These are phyloP conservation scores for Echinochloa phyllopogon DNA, from an alignment of 176 grass and related monocot species.

Conservation along the genomic window DNA sequence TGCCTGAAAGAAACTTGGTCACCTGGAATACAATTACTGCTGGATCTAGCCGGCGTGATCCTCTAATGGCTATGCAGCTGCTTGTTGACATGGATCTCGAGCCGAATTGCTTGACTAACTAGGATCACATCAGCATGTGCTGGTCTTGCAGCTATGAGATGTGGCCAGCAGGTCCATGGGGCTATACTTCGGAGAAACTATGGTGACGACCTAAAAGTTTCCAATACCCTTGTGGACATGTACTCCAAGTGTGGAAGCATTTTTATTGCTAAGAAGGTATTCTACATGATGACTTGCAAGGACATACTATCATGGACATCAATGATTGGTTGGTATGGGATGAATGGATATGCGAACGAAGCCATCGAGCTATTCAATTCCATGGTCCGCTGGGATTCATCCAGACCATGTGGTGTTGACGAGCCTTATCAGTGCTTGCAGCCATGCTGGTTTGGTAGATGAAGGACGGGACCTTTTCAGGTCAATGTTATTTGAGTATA, in stretches of 20 bases:
- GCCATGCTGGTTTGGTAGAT: constrained; percentile 64
- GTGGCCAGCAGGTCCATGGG: constrained; percentile 60
- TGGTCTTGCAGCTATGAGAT: constrained; percentile 51
- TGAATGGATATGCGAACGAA: constrained; percentile 49
- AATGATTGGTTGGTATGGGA: constrained; percentile 64
- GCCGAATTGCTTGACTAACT: constrained; percentile 61
- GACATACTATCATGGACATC: constrained; percentile 65
- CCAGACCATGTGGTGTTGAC: constrained; percentile 60
- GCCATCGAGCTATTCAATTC: constrained; percentile 54
- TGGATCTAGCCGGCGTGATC: constrained; percentile 41
- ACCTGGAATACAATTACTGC: constrained; percentile 73
- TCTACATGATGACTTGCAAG: constrained; percentile 45
- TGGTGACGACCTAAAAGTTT: constrained; percentile 44
- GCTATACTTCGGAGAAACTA: constrained; percentile 49
- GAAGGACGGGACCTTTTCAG: constrained; percentile 63
- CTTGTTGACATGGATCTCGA: constrained; percentile 46
- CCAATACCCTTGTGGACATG: constrained; percentile 64
- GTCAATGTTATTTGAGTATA: constrained; percentile 54
- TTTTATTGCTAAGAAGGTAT: constrained; percentile 50
- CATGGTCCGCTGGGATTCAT: constrained; percentile 47
- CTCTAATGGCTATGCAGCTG: constrained; percentile 55
- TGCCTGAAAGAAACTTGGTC: constrained; percentile 49
- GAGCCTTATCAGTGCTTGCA: constrained; percentile 61
- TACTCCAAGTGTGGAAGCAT: constrained; percentile 67
- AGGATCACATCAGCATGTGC: constrained; percentile 62